Evolutionary conservation across 305 asterid species (phyloP).

Genomic region (Ruellia speciosa): DNA sequence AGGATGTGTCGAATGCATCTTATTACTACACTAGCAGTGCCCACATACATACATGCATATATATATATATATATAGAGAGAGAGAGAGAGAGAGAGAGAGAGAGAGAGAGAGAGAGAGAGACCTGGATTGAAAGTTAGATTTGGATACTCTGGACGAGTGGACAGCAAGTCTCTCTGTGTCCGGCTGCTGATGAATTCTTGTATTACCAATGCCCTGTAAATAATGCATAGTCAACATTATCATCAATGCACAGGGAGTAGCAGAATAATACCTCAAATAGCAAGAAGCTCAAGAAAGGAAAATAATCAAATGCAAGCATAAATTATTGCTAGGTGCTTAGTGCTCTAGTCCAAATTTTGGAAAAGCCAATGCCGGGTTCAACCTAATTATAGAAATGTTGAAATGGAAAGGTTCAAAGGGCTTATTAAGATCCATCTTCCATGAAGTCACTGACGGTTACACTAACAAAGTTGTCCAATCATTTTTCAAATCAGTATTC

Average conservation of each 20-base stretch:
- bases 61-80: not conserved
- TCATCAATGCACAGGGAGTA: not conserved
- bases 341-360: not conserved
- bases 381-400: no score
- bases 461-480: not conserved
- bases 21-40: no score
- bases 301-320: slow-evolving; percentile 3
- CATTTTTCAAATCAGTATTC: not conserved
- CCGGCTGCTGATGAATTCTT: slow-evolving; percentile 47
- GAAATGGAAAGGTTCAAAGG: no score
- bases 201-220: slow-evolving; percentile 49
- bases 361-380: no score
- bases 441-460: not conserved
- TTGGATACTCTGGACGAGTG: slow-evolving; percentile 69
- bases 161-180: slow-evolving; percentile 65
- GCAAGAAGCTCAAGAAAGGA: no score
- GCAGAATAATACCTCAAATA: no score
- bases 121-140: slow-evolving; percentile 72
- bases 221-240: slow-evolving; percentile 20
- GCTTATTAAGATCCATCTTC: not conserved
- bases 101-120: slow-evolving; percentile 22
- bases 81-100: not conserved
- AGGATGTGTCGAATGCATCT: no score
- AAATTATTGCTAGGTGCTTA: not conserved
- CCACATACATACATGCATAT: no score